These are phyloP conservation scores for Pistacia integerrima DNA, from an alignment of 345 rosid genomes.

Conservation along the genomic window DNA sequence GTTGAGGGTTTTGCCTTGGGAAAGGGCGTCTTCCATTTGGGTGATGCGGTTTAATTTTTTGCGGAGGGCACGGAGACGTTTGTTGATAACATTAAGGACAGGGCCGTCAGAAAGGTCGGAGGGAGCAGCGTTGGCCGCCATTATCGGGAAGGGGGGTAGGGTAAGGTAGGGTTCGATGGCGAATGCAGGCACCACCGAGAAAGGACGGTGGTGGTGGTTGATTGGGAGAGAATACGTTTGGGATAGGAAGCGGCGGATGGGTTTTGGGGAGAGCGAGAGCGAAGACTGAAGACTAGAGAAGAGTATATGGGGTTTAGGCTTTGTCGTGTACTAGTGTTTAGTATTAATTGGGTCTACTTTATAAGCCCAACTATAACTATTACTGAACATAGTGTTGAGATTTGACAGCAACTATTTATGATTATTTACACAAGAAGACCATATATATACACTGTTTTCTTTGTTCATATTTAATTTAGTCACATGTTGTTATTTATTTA, in stretches of 20 bases:
- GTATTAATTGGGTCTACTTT: too few relatives aligned
- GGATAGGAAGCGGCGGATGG: constrained; percentile 16
- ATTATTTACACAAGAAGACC: too few relatives aligned
- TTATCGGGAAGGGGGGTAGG: constrained; percentile 13
- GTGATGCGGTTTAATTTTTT: constrained; percentile 79
- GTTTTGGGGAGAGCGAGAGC: not conserved
- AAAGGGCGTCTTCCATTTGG: constrained; percentile 78
- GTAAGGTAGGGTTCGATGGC: not conserved
- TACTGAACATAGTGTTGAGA: too few relatives aligned
- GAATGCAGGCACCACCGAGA: constrained; percentile 19
- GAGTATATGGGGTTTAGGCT: not conserved
- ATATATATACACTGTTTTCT: too few relatives aligned
- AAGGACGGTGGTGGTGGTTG: constrained; percentile 15
- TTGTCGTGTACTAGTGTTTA: too few relatives aligned
- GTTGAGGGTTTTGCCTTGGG: constrained; percentile 80
- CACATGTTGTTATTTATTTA: too few relatives aligned
- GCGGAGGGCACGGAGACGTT: constrained; percentile 90
- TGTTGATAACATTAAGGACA: constrained; percentile 75
- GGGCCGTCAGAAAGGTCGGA: constrained; percentile 70
- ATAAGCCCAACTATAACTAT: too few relatives aligned
- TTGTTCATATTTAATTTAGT: too few relatives aligned
- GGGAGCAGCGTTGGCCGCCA: constrained; percentile 31
- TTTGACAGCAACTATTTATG: too few relatives aligned
- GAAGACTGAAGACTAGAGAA: not conserved
- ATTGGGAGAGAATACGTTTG: not conserved